phyloP scores from a whole-genome alignment of 306 rosid genomes.

The Lathyrus tuberosus region DNA sequence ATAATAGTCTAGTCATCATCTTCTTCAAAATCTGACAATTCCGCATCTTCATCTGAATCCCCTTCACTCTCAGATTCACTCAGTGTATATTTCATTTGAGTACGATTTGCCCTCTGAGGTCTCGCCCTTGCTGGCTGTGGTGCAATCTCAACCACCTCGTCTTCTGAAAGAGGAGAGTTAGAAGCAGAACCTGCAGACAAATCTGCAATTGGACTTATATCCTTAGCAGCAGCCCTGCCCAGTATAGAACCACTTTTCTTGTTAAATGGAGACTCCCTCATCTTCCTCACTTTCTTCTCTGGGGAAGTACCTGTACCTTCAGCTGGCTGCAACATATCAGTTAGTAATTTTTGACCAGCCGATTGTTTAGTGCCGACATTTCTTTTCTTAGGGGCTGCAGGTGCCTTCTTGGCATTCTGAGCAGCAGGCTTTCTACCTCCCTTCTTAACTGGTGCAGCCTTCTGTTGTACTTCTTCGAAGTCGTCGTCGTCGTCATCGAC shows the following conservation, averaged over 20 bases:
- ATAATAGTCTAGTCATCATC: constrained; percentile 43
- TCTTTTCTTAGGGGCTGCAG: constrained; percentile 54
- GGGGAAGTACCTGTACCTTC: constrained; percentile 63
- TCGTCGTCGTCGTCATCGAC: constrained; percentile 39
- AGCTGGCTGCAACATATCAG: constrained; percentile 67
- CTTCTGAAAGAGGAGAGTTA: constrained; percentile 42
- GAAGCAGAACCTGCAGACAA: constrained; percentile 45
- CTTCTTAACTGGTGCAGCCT: constrained; percentile 56
- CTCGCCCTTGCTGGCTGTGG: constrained; percentile 56
- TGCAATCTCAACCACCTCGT: constrained; percentile 48
- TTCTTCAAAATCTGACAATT: constrained; percentile 50
- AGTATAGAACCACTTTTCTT: constrained; percentile 75
- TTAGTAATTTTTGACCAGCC: constrained; percentile 68
- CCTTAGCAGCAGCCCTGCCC: constrained; percentile 48
- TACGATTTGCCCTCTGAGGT: constrained; percentile 66
- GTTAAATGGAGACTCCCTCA: constrained; percentile 88
- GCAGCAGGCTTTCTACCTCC: constrained; percentile 66
- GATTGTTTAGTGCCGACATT: constrained; percentile 49
- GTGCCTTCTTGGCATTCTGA: constrained; percentile 46
- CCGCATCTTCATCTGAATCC: constrained; percentile 34
- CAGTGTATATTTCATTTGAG: constrained; percentile 49
- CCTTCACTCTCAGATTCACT: constrained; percentile 76
- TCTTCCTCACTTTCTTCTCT: constrained; percentile 85
- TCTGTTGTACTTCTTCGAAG: constrained; percentile 43
- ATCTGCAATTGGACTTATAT: constrained; percentile 43